Evolutionary conservation across 257 asterid genomes (phyloP), one percentile per base, ranked within the genome.

Genomic region (Solanum corneliomulleri): DNA sequence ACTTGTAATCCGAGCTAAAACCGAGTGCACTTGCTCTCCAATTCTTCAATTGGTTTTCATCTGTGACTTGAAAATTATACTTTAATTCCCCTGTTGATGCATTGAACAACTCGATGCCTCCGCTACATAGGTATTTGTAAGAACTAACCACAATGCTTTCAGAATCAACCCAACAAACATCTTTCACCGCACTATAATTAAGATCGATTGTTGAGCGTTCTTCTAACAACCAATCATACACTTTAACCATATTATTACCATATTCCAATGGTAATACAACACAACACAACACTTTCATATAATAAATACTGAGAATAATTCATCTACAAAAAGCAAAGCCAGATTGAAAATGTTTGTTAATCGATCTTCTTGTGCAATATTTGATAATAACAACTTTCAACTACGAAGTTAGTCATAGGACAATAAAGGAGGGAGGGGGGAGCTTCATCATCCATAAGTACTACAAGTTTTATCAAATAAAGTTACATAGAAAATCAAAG

Each of bases 201-300:
- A 93, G 96, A 86, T 86, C 92, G 8, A 95, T 90, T 0, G 97
- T 94, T 33, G 96, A 93, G 58, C 92, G 98, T 87, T 95, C 98
- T 42, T 94, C 93, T 86, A 96, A 84, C 95, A 92, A 94, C 98
- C 98, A 96, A 80, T 94, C 96, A 68, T 96, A 96, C 35, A 96
- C 96, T 60, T 94, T 98, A 49, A 96, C 98, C 95, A 96, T 89
- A 75, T 95, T 92, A 4, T 98, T 98, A 64, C 95, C 42, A 39
- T 39, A 7, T 39, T 39, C 42, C 42, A 39, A 39, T 1, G 42
- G 42, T 39, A 39, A 96, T 6, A 96, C 98, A 81, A 96, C 98
- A 68, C n/a, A n/a, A n/a, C n/a, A n/a, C 98, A 96, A 83, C 97
- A 33, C 35, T 33, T 33, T 33, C 35, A 33, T 33, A 33, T 33